Evolutionary conservation across 257 asterid genomes (phyloP).

Genomic region (Gentiana macrophylla): DNA sequence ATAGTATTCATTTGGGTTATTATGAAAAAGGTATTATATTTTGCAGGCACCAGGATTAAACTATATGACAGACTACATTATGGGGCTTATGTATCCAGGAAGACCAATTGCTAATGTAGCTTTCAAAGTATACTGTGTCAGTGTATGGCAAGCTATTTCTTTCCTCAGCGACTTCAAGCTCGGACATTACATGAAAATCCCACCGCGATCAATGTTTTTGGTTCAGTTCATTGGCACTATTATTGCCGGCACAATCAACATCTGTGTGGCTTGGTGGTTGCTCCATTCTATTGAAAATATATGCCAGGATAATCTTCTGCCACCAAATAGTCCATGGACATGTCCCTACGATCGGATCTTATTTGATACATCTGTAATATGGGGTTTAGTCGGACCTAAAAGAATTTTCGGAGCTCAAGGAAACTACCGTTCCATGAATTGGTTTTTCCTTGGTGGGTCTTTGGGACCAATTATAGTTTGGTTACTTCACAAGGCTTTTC

Average conservation of each 20-base stretch:
- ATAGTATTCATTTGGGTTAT: no score
- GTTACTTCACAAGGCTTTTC: constrained; percentile 77
- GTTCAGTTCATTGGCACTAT: constrained; percentile 84
- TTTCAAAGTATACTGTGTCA: constrained; percentile 84
- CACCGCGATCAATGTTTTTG: constrained; percentile 88
- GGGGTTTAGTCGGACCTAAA: constrained; percentile 91
- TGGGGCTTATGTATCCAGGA: constrained; percentile 90
- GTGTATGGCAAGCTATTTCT: constrained; percentile 90
- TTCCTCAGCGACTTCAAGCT: constrained; percentile 91
- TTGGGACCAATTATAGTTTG: constrained; percentile 74
- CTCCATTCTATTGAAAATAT: constrained; percentile 62
- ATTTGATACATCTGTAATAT: constrained; percentile 92
- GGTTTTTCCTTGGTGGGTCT: constrained; percentile 90
- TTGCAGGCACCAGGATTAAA: constrained; percentile 89
- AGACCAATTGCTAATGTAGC: constrained; percentile 88
- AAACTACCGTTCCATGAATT: constrained; percentile 70
- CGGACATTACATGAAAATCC: constrained; percentile 97
- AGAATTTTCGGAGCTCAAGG: constrained; percentile 72
- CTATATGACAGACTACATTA: constrained; percentile 79
- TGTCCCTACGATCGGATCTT: constrained; percentile 86
- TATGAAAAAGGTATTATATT: no score
- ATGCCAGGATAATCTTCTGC: constrained; percentile 85
- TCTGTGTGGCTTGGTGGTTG: constrained; percentile 82
- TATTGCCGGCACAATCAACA: constrained; percentile 72
- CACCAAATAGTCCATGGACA: constrained; percentile 92